Evolutionary conservation across 352 stramenopile species (phyloP).

Genomic region (Phytophthora pistaciae): DNA sequence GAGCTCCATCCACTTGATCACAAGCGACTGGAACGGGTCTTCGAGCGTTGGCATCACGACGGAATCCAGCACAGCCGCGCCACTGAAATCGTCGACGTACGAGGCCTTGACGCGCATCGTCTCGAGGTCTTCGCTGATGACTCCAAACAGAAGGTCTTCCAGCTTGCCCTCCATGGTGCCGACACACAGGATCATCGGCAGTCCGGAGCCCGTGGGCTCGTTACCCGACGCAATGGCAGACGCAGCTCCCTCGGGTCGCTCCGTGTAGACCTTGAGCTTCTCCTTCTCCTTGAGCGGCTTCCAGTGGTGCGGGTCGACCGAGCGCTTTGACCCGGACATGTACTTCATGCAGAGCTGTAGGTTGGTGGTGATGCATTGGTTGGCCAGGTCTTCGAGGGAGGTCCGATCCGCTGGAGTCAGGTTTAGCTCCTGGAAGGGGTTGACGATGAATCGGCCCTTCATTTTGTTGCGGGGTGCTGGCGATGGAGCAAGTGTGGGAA

Average conservation of each 20-base stretch:
- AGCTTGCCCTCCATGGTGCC: conserved; percentile 29
- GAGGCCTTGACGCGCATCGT: conserved; percentile 39
- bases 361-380: conserved; percentile 23
- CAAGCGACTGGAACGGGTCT: conserved; percentile 36
- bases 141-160: conserved; percentile 42
- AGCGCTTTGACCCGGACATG: conserved; percentile 25
- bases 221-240: conserved; percentile 1
- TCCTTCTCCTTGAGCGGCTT: conserved; percentile 31
- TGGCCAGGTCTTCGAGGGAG: conserved; percentile 21
- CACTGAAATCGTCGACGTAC: conserved; percentile 40
- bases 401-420: conserved; percentile 17
- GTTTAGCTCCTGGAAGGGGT: conserved; percentile 30
- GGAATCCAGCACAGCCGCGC: conserved; percentile 38
- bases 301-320: conserved; percentile 25
- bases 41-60: conserved; percentile 36
- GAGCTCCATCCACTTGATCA: conserved; percentile 50
- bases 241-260: conserved; percentile 5
- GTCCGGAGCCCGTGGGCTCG: conserved; percentile 1
- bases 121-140: conserved; percentile 29
- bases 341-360: conserved; percentile 27
- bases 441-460: conserved; percentile 32
- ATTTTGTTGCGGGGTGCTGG: conserved; percentile 7
- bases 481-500: conserved; percentile 10
- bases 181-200: conserved; percentile 30
- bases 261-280: conserved; percentile 26